Evolutionary conservation across 2,329 filamentous ascomycete species (phyloP), one percentile per base, ranked within the genome.

Genomic region (Colletotrichum spinosum): DNA sequence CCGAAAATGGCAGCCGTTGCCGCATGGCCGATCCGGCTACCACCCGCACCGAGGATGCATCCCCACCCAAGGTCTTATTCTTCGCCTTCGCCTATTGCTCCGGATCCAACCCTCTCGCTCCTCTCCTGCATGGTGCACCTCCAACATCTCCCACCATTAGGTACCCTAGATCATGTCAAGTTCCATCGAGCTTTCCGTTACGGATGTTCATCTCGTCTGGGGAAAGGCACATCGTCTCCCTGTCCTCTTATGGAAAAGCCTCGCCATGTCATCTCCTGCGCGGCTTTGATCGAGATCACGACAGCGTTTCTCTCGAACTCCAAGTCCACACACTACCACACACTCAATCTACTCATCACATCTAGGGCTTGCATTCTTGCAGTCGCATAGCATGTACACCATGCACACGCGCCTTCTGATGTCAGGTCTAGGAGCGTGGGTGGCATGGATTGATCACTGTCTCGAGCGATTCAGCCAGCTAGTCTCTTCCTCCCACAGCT

Each of bases 231-330:
- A 13, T 52, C 58, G 48, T 63, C 48, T 49, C 39, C 41, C 45
- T 42, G 48, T 57, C 59, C 63, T 53, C 41, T 56, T 57, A 33
- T 37, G 59, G 58, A 17, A 53, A 57, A 42, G 48, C 52, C 17
- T 57, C 48, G 63, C 44, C 52, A 42, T 25, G 46, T 33, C 41
- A 34, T 52, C 48, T 34, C 49, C 48, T 39, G 25, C 59, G 62
- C 52, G 52, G 55, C 37, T 66, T 62, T 45, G 63, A 66, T 66
- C 58, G 63, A 66, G 63, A 66, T 66, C 62, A 56, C 41, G 41
- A 46, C 56, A 52, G 33, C 41, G 37, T 33, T 42, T 37, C 41
- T 5, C 4, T 25, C 25, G 25, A 25, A 49, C 34, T 41, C 35
- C 15, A 45, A 46, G 34, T 35, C 48, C 44, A 34, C 63, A 66